Conservation (phyloP, 495 filamentous ascomycete species). For the Trichoderma orchidacearum region DNA sequence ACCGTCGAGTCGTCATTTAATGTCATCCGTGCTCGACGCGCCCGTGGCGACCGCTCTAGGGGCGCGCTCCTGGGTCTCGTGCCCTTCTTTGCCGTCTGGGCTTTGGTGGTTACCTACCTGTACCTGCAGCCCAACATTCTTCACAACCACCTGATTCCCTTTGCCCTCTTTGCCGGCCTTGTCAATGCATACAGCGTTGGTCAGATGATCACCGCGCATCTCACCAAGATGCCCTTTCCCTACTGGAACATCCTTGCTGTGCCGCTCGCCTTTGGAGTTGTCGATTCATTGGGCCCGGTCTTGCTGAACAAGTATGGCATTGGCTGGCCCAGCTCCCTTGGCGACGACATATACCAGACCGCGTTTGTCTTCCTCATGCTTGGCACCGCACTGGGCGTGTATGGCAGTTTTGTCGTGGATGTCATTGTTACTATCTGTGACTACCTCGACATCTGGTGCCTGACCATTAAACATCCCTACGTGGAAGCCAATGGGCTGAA, state of each 20-base stretch:
- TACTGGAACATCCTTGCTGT: conserved; percentile 69
- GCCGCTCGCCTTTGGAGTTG: conserved; percentile 53
- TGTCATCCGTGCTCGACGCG: conserved; percentile 65
- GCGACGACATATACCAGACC: conserved; percentile 62
- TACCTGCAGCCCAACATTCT: conserved; percentile 74
- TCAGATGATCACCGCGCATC: conserved; percentile 85
- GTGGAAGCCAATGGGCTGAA: conserved; percentile 23
- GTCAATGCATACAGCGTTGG: conserved; percentile 91
- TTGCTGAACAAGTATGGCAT: conserved; percentile 36
- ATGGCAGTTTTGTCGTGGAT: conserved; percentile 92
- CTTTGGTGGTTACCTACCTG: conserved; percentile 60
- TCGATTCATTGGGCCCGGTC: conserved; percentile 63
- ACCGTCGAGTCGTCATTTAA: conserved; percentile 60
- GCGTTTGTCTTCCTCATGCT: conserved; percentile 76
- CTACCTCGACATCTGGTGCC: conserved; percentile 94
- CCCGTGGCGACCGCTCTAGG: conserved; percentile 53
- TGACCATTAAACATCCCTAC: conserved; percentile 81
- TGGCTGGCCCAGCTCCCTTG: conserved; percentile 70
- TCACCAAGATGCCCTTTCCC: conserved; percentile 73
- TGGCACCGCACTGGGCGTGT: conserved; percentile 68
- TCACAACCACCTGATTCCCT: conserved; percentile 69
- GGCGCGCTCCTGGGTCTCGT: conserved; percentile 66
- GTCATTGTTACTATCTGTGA: conserved; percentile 96
- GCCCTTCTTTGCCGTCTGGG: conserved; percentile 67
- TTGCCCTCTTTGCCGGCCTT: conserved; percentile 72